Base-by-base conservation (phyloP, 2,329 filamentous ascomycete genomes). In the Didymella lethalis region DNA sequence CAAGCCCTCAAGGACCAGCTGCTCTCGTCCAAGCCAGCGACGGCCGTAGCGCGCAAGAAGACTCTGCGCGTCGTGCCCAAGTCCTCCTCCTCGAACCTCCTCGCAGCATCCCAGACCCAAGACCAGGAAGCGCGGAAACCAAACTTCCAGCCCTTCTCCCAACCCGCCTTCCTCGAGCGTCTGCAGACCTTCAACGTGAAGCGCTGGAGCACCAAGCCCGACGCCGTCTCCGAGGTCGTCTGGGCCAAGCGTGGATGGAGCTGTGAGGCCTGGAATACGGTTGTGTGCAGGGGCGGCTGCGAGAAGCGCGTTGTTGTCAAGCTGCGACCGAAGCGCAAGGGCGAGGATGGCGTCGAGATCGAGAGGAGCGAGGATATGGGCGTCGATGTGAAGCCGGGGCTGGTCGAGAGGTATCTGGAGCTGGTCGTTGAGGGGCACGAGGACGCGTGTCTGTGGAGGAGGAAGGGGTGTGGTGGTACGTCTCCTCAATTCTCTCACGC, bases 211-310 rank as follows among this genome's bases (percentile, higher is more conserved):
- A 90, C 92, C 0, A 98, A 98, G 75, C 93, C 95, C 0, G 86
- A 93, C 51, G 84, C 83, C 32, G 88, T 98, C 67, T 92, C 88
- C 72, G 95, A 98, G 78, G 88, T 97, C 7, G 90, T 93, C 75
- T 99, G 95, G 95, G 93, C 93, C 0, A 97, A 94, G 81, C 83
- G 91, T 58, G 94, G 94, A 0, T 99, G 95, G 94, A 84, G 89
- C 4, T 97, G 94, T 70, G 87, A 90, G 45, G 66, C 63, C 1
- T 76, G 73, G 72, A 93, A 96, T 77, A 90, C 90, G 4, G 92
- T 98, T 16, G 87, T 88, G 18, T 99, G 95, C 75, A 83, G 82
- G 41, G 88, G 90, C 40, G 87, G 93, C 2, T 99, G 95, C 72
- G 89, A 90, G 72, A 89, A 90, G 69, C 91, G 96, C 68, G 83